These are phyloP conservation scores for Platanthera guangdongensis DNA, from an alignment of 106 monocot genomes.

Conservation along the genomic window DNA sequence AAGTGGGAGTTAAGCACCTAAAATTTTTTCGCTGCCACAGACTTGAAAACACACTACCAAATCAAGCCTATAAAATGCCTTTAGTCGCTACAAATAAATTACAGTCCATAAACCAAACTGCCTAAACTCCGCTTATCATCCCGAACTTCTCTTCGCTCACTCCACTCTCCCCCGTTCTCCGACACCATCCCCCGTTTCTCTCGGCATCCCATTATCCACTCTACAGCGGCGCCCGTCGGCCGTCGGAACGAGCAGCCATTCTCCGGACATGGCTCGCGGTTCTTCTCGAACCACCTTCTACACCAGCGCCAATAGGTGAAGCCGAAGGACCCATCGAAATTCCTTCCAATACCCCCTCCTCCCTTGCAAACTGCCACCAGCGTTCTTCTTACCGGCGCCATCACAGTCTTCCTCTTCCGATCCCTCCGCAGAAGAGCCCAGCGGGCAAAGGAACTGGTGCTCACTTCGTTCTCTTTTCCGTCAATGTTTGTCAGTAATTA, in stretches of 20 bases:
- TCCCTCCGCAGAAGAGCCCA: slow-evolving; percentile 86
- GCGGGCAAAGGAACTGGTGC: slow-evolving; percentile 74
- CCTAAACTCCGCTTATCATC: too few relatives aligned
- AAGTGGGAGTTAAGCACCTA: too few relatives aligned
- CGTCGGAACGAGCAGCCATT: not conserved
- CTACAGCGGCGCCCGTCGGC: not conserved
- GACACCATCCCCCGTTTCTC: not conserved
- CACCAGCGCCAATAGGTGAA: slow-evolving; percentile 1
- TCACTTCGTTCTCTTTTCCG: not conserved
- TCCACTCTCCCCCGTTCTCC: not conserved
- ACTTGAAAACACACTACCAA: too few relatives aligned
- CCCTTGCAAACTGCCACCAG: slow-evolving; percentile 79
- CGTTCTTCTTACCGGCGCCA: slow-evolving; percentile 84
- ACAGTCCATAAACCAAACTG: too few relatives aligned
- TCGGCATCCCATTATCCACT: not conserved
- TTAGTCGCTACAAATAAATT: too few relatives aligned
- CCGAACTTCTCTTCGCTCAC: not conserved
- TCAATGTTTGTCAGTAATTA: not conserved
- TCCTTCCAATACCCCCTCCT: slow-evolving; percentile 20
- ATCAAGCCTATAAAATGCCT: too few relatives aligned
- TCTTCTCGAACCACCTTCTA: not conserved
- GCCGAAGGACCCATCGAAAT: slow-evolving; percentile 67
- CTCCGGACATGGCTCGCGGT: slow-evolving; percentile 6
- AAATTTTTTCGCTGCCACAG: too few relatives aligned
- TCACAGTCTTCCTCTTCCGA: slow-evolving; percentile 89